Evolutionary conservation across 352 stramenopile genomes (phyloP), one percentile per base, ranked within the genome.

Genomic region (Phytophthora pseudosyringae): DNA sequence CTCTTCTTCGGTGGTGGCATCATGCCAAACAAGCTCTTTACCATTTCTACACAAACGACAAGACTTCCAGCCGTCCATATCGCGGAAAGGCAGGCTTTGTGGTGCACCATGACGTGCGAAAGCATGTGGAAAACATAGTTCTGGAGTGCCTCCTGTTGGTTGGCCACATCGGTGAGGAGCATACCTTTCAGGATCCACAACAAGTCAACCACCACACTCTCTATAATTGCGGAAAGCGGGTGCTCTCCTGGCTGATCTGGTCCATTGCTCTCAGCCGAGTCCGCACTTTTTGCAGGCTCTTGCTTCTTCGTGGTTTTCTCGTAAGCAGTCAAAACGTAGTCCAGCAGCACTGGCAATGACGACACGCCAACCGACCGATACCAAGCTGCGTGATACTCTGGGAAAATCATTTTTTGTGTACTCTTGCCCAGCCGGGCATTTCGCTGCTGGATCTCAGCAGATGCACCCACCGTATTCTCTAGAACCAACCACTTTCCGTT

Each of bases 381-480:
- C 86, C 86, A 94, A 5, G 61, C 70, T 11, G 77, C 60, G 16
- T 75, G 76, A 13, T 59, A 76, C 13, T 92, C 75, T 0, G 73
- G 60, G 6, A 73, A 73, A 1, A 76, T 51, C 21, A 76, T 59
- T 56, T 90, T 90, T 10, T 63, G 43, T 0, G 91, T 86, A 25
- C 58, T 78, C 38, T 88, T 91, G 0, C 80, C 80, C 6, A 93
- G 56, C 1, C 79, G 68, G 8, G 82, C 83, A 39, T 89, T 89
- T 4, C 84, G 82, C 39, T 94, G 83, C 49, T 91, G 82, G 16
- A 94, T 91, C 58, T 92, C 86, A 12, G 83, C 78, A 9, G 80
- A 93, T 2, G 71, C 51, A 0, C 76, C 81, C 9, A 80, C 61
- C 10, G 72, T 77, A 41, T 59, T 80, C 55, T 94, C 86, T 16